A percentile compares a stretch with the other conserved stretches of the same genome.
Conservation (phyloP, 2,329 filamentous ascomycete species). For the Microdochium nivale region DNA sequence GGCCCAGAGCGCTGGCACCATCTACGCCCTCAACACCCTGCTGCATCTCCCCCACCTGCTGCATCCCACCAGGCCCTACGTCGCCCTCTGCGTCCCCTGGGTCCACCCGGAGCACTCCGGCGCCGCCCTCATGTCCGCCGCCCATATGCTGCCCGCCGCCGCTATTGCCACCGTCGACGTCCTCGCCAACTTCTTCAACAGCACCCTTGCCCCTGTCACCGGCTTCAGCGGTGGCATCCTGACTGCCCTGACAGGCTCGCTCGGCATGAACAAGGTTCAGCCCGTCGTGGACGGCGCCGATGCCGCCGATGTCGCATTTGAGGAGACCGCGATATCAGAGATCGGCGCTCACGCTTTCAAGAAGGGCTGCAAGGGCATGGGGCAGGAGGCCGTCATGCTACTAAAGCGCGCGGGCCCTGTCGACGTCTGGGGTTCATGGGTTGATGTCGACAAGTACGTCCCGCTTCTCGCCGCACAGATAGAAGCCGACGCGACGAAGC, state of each 20-base stretch:
- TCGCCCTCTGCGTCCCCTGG: slow-evolving; percentile 11
- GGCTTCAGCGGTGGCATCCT: slow-evolving; percentile 7
- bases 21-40: slow-evolving; percentile 14
- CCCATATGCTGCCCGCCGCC: slow-evolving; percentile 6
- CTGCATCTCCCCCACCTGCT: slow-evolving; percentile 13
- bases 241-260: slow-evolving; percentile 2
- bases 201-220: slow-evolving; percentile 4
- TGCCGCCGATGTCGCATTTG: slow-evolving; percentile 5
- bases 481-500: not conserved
- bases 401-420: slow-evolving; percentile 7
- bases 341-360: slow-evolving; percentile 3
- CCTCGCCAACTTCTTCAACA: slow-evolving; percentile 4
- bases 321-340: slow-evolving; percentile 5
- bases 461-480: slow-evolving; percentile 9
- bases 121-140: slow-evolving; percentile 7
- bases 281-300: slow-evolving; percentile 6
- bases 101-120: slow-evolving; percentile 10
- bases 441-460: slow-evolving; percentile 11
- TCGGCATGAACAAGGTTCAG: not conserved
- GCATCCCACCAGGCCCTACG: slow-evolving; percentile 11
- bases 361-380: slow-evolving; percentile 8
- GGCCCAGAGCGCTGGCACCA: slow-evolving; percentile 11
- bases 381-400: slow-evolving; percentile 11
- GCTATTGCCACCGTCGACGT: slow-evolving; percentile 7
- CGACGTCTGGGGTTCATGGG: slow-evolving; percentile 11